Evolutionary conservation across 2,329 filamentous ascomycete species (phyloP).

Genomic region (Parastagonospora avenae): DNA sequence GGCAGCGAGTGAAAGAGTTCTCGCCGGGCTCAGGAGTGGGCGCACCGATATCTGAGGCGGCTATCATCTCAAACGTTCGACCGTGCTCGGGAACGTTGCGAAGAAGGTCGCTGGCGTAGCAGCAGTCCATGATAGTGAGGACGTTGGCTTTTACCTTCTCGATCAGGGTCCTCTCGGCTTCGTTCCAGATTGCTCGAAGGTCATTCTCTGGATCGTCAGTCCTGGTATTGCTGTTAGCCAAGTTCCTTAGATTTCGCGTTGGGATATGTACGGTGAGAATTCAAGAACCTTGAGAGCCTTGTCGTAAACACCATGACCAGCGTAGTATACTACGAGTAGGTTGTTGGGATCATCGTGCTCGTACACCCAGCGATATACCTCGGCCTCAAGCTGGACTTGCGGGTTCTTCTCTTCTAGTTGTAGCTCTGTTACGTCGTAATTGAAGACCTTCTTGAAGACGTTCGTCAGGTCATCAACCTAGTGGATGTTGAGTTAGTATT

Average conservation of each 20-base stretch:
- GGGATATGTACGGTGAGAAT: slow-evolving; percentile 5
- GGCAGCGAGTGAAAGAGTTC: slow-evolving; percentile 8
- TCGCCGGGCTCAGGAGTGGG: slow-evolving; percentile 5
- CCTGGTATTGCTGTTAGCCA: slow-evolving; percentile 3
- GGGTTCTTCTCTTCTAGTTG: slow-evolving; percentile 5
- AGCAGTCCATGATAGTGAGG: slow-evolving; percentile 29
- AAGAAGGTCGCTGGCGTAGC: slow-evolving; percentile 23
- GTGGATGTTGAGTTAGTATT: neutral
- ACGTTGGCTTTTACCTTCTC: slow-evolving; percentile 16
- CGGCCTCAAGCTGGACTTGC: slow-evolving; percentile 9
- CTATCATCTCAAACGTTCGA: slow-evolving; percentile 11
- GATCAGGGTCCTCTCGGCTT: slow-evolving; percentile 9
- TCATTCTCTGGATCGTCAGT: neutral
- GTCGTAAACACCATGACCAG: slow-evolving; percentile 15
- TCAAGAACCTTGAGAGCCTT: slow-evolving; percentile 3
- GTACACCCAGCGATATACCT: slow-evolving; percentile 5
- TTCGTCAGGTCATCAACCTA: slow-evolving; percentile 11
- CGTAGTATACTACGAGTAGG: slow-evolving; percentile 27
- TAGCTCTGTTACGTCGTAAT: slow-evolving; percentile 10
- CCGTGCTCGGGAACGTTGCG: slow-evolving; percentile 4
- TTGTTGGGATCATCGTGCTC: slow-evolving; percentile 15
- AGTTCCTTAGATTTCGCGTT: neutral
- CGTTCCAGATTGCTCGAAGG: slow-evolving; percentile 12
- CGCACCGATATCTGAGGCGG: slow-evolving; percentile 4
- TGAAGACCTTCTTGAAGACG: slow-evolving; percentile 13